Percentiles rank a stretch among this genome's conserved stretches.
Conservation (phyloP, 352 stramenopile genomes). For the Phytophthora pini region DNA sequence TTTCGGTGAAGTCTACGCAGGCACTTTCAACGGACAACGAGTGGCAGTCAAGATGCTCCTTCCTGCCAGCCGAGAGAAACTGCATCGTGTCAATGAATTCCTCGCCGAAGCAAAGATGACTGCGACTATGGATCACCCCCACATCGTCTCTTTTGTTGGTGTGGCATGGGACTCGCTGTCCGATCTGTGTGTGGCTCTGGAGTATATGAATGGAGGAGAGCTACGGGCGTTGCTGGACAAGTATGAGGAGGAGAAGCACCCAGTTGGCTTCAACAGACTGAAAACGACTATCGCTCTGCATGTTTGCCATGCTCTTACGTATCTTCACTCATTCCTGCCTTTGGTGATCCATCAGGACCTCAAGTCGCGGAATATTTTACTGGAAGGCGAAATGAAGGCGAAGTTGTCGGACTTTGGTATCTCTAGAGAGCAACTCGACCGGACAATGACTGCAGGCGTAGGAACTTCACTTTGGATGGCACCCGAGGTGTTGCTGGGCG, state of each 20-base stretch:
- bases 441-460: slow-evolving; percentile 46
- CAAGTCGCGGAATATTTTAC: slow-evolving; percentile 53
- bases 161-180: slow-evolving; percentile 48
- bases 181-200: slow-evolving; percentile 47
- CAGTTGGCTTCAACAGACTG: slow-evolving; percentile 18
- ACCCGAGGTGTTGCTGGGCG: slow-evolving; percentile 62
- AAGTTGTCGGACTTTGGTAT: slow-evolving; percentile 76
- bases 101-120: slow-evolving; percentile 44
- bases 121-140: slow-evolving; percentile 32
- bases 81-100: slow-evolving; percentile 39
- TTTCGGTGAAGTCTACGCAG: slow-evolving; percentile 44
- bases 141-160: slow-evolving; percentile 45
- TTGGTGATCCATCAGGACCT: slow-evolving; percentile 41
- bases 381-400: slow-evolving; percentile 48
- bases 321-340: slow-evolving; percentile 35
- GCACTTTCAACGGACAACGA: slow-evolving; percentile 35
- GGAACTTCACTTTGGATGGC: slow-evolving; percentile 69
- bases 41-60: slow-evolving; percentile 49
- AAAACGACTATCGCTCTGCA: slow-evolving; percentile 42
- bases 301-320: slow-evolving; percentile 41
- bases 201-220: slow-evolving; percentile 56
- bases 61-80: slow-evolving; percentile 21
- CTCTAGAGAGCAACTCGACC: slow-evolving; percentile 26
- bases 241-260: slow-evolving; percentile 20
- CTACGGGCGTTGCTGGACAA: slow-evolving; percentile 38